Evolutionary conservation across 2,329 filamentous ascomycete species (phyloP).

Genomic region (Venturia effusa): DNA sequence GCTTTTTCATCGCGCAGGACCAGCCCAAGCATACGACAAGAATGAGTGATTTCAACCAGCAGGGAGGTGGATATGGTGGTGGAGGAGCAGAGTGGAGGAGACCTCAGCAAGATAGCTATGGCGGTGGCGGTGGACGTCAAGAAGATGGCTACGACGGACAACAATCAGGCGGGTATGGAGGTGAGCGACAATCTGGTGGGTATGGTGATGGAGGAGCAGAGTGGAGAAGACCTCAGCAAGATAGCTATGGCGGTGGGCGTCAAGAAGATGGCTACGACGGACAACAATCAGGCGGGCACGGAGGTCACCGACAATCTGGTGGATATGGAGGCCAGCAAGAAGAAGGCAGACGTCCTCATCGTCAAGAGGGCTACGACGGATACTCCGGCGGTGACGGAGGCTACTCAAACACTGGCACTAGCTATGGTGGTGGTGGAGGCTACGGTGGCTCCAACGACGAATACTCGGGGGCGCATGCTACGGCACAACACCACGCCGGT

Average conservation of each 20-base stretch:
- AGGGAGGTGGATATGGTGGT: constrained; percentile 5
- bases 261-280: constrained; percentile 16
- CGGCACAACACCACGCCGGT: constrained; percentile 45
- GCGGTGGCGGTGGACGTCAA: constrained; percentile 15
- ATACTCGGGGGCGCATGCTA: constrained; percentile 41
- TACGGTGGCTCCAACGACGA: constrained; percentile 36
- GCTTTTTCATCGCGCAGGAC: no score
- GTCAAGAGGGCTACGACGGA: constrained; percentile 14
- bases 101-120: constrained; percentile 11
- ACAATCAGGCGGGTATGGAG: not conserved
- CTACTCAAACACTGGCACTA: constrained; percentile 23
- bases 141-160: constrained; percentile 15
- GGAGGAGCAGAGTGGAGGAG: constrained; percentile 6
- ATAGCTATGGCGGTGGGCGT: constrained; percentile 13
- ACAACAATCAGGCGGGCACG: not conserved
- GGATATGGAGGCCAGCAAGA: constrained; percentile 7
- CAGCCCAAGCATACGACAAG: no score
- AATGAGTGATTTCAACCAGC: not conserved
- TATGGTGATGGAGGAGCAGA: constrained; percentile 8
- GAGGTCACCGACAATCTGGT: constrained; percentile 8
- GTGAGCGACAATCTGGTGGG: constrained; percentile 7
- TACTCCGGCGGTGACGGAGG: constrained; percentile 15
- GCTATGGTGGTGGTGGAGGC: constrained; percentile 29
- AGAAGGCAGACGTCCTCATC: constrained; percentile 13
- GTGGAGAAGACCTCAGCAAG: constrained; percentile 8